Percentiles rank a stretch among this genome's conserved stretches.
phyloP scores from a whole-genome alignment of 2,329 filamentous ascomycete genomes.

The Zalaria sp. region DNA sequence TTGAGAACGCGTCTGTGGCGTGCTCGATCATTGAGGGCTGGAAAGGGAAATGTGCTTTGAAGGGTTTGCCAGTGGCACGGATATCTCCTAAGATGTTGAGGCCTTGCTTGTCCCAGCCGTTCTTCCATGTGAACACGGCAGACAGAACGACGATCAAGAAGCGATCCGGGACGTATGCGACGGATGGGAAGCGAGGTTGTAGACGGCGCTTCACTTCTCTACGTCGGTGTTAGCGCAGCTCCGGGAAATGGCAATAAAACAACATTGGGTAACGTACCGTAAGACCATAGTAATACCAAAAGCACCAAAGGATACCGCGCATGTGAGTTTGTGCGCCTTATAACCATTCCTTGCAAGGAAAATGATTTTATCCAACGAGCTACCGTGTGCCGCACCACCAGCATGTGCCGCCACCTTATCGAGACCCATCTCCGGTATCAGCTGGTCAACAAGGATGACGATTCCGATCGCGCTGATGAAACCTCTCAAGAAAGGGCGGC shows the following conservation, averaged over 20 bases:
- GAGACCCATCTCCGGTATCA: slow-evolving; percentile 81
- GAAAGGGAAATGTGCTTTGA: slow-evolving; percentile 80
- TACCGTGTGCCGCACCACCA: slow-evolving; percentile 62
- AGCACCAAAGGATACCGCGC: slow-evolving; percentile 60
- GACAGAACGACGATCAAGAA: slow-evolving; percentile 80
- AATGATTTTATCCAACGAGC: slow-evolving; percentile 68
- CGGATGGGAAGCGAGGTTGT: slow-evolving; percentile 61
- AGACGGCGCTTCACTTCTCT: slow-evolving; percentile 67
- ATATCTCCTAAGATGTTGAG: slow-evolving; percentile 75
- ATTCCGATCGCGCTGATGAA: slow-evolving; percentile 97
- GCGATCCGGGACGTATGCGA: slow-evolving; percentile 84
- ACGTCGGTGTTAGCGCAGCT: slow-evolving; percentile 18
- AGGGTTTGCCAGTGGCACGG: slow-evolving; percentile 56
- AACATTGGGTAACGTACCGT: not conserved
- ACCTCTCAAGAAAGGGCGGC: slow-evolving; percentile 77
- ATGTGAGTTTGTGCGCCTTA: slow-evolving; percentile 60
- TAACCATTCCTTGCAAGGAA: slow-evolving; percentile 59
- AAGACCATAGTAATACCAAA: slow-evolving; percentile 78
- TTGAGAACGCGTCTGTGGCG: slow-evolving; percentile 75
- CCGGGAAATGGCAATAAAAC: not conserved
- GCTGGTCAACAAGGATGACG: slow-evolving; percentile 88
- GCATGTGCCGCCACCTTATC: slow-evolving; percentile 46
- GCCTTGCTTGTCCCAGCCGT: slow-evolving; percentile 66
- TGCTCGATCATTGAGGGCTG: slow-evolving; percentile 61
- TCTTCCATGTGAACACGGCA: slow-evolving; percentile 61